Percentiles rank a stretch among this genome's conserved stretches.
Evolutionary conservation across 2,329 filamentous ascomycete species (phyloP).

Genomic region (Pseudopithomyces chartarum): DNA sequence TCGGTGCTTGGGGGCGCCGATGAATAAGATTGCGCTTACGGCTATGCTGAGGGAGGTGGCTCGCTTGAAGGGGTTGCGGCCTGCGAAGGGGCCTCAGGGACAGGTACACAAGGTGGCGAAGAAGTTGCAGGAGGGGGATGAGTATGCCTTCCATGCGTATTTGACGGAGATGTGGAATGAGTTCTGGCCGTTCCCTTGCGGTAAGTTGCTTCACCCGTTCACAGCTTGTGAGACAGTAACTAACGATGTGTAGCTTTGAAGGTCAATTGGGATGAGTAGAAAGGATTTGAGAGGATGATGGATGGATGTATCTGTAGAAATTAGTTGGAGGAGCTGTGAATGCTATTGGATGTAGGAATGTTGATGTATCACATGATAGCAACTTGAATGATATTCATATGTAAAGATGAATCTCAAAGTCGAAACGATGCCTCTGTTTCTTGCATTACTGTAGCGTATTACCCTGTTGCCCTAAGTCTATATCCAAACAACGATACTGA

Average conservation of each 20-base stretch:
- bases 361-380: too few species aligned
- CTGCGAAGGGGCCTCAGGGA: conserved; percentile 47
- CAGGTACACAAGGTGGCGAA: conserved; percentile 48
- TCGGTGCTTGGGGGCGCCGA: conserved; percentile 50
- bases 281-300: not conserved
- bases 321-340: not conserved
- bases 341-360: too few species aligned
- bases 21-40: conserved; percentile 51
- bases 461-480: too few species aligned
- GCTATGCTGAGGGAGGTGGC: conserved; percentile 53
- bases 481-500: too few species aligned
- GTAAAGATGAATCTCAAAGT: too few species aligned
- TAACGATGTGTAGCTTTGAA: conserved; percentile 25
- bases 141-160: conserved; percentile 49
- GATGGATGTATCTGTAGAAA: not conserved
- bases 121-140: conserved; percentile 20
- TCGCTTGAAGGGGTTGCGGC: conserved; percentile 44
- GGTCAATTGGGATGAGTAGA: conserved; percentile 34
- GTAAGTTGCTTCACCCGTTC: conserved; percentile 40
- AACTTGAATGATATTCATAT: too few species aligned
- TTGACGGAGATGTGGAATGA: conserved; percentile 55
- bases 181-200: conserved; percentile 53
- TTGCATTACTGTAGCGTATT: too few species aligned
- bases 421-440: too few species aligned
- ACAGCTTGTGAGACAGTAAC: not conserved